Conservation (phyloP, 371 early-diverging fungal species). For the Mortierella sp. region DNA sequence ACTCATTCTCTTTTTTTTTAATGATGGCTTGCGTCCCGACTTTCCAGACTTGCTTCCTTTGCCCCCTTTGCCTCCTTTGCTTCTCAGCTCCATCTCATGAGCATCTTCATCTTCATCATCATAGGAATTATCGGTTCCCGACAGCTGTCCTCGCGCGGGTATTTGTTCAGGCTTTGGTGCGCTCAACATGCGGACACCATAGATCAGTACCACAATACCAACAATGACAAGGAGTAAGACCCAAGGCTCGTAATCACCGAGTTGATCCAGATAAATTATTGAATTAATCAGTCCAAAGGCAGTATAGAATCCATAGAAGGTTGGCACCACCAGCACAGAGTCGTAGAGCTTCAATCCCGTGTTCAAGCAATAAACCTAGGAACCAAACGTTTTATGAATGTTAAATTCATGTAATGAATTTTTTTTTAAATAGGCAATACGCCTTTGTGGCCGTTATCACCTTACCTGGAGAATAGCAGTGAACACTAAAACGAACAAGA, state of each 20-base stretch:
- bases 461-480: slow-evolving; percentile 74
- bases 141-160: slow-evolving; percentile 27
- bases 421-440: no score
- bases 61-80: slow-evolving; percentile 29
- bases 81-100: slow-evolving; percentile 44
- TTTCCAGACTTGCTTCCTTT: no score
- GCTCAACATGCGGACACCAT: slow-evolving; percentile 68
- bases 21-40: slow-evolving; percentile 18
- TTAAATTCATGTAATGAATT: no score
- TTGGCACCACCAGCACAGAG: slow-evolving; percentile 79
- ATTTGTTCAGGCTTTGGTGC: slow-evolving; percentile 66
- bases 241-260: slow-evolving; percentile 72
- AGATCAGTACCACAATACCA: slow-evolving; percentile 70
- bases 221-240: slow-evolving; percentile 66
- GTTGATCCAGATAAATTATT: slow-evolving; percentile 71
- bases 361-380: slow-evolving; percentile 76
- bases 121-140: slow-evolving; percentile 19
- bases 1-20: slow-evolving; percentile 24
- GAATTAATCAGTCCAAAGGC: slow-evolving; percentile 75
- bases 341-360: slow-evolving; percentile 73
- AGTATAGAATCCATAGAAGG: slow-evolving; percentile 77
- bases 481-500: slow-evolving; percentile 66
- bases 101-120: slow-evolving; percentile 48
- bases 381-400: background rate
- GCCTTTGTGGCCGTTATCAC: background rate